Conservation (phyloP, 2,329 filamentous ascomycete genomes). For the Aspergillus udagawae region DNA sequence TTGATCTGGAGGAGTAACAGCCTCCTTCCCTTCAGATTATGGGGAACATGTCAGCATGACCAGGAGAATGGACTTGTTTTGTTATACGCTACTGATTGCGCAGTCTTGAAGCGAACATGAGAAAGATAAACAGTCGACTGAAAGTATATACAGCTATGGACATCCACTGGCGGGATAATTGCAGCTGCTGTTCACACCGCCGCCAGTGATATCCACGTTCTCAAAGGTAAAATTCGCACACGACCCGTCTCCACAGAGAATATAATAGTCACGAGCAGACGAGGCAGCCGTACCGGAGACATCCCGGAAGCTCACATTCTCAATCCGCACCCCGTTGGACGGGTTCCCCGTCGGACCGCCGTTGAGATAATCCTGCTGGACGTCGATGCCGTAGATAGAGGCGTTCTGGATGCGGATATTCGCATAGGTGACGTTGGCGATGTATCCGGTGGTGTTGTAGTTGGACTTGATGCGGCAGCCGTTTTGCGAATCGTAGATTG, state of each 20-base stretch:
- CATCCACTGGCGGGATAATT: conserved; percentile 13
- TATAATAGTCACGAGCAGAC: conserved; percentile 34
- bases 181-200: conserved; percentile 27
- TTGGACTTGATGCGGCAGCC: conserved; percentile 41
- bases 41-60: no score
- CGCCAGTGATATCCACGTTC: conserved; percentile 30
- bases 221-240: conserved; percentile 36
- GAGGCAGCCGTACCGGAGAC: conserved; percentile 29
- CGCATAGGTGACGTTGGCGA: conserved; percentile 44
- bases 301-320: conserved; percentile 32
- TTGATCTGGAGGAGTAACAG: no score
- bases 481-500: conserved; percentile 6
- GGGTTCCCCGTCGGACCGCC: conserved; percentile 39
- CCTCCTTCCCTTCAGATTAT: no score
- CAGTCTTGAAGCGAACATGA: no score
- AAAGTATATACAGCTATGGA: neutral
- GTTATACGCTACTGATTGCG: no score
- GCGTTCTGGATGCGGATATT: conserved; percentile 46
- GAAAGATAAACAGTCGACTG: no score
- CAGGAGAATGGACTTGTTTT: no score
- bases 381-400: conserved; percentile 48
- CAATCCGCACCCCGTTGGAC: conserved; percentile 37
- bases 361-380: conserved; percentile 52
- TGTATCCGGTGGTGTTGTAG: conserved; percentile 35
- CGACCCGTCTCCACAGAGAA: conserved; percentile 38